These are phyloP conservation scores for Debaryomyces fabryi DNA, from an alignment of 1,139 yeast genomes.

Conservation along the genomic window DNA sequence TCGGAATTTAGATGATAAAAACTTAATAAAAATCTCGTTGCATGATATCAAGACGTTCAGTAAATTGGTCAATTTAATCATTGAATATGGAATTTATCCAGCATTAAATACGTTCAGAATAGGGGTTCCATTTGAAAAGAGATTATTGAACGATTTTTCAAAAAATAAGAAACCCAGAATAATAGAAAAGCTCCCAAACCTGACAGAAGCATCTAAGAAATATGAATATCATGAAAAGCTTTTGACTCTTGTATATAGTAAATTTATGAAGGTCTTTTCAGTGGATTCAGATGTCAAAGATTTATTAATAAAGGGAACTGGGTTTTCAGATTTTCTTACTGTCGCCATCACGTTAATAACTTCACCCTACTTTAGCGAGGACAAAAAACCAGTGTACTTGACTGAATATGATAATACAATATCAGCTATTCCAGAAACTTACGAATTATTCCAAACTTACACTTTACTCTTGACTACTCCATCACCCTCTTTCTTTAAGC, in stretches of 20 bases:
- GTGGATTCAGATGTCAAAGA: slow-evolving; percentile 54
- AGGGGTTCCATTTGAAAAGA: slow-evolving; percentile 67
- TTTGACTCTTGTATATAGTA: slow-evolving; percentile 37
- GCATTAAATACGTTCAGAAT: slow-evolving; percentile 53
- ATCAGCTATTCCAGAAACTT: slow-evolving; percentile 53
- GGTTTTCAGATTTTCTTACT: slow-evolving; percentile 67
- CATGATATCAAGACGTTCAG: slow-evolving; percentile 82
- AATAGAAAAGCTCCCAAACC: slow-evolving; percentile 18
- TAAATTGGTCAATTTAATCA: slow-evolving; percentile 60
- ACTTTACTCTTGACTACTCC: slow-evolving; percentile 52
- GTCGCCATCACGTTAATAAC: slow-evolving; percentile 55
- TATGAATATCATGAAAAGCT: slow-evolving; percentile 24
- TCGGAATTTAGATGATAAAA: slow-evolving; percentile 25
- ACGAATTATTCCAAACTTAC: slow-evolving; percentile 58
- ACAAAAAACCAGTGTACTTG: slow-evolving; percentile 12
- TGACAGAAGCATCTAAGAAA: slow-evolving; percentile 3
- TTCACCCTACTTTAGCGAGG: slow-evolving; percentile 34
- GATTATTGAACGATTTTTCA: slow-evolving; percentile 53
- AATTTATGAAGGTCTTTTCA: slow-evolving; percentile 36
- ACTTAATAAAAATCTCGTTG: slow-evolving; percentile 70
- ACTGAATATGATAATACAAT: slow-evolving; percentile 19
- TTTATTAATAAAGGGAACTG: slow-evolving; percentile 68
- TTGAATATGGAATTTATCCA: slow-evolving; percentile 73
- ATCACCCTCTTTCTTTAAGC: slow-evolving; percentile 42
- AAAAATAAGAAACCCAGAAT: slow-evolving; percentile 27